These are phyloP conservation scores for Brasilioporus rufonigricans DNA, from an alignment of 768 basidiomycete genomes.

Conservation along the genomic window DNA sequence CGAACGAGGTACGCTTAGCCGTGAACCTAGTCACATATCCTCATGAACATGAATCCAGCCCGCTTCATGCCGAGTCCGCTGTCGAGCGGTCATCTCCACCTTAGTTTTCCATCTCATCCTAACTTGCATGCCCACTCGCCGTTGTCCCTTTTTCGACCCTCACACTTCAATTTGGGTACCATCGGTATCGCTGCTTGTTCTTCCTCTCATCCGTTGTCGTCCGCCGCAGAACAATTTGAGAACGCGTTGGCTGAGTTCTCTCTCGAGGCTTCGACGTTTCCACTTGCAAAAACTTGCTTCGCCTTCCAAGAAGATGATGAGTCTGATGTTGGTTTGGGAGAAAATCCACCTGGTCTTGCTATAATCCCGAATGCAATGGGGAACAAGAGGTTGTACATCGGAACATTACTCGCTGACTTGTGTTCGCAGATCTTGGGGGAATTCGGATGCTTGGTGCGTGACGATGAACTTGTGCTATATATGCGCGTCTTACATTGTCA, in stretches of 20 bases:
- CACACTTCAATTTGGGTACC: slow-evolving; percentile 82
- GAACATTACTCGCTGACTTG: slow-evolving; percentile 83
- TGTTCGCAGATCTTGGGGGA: slow-evolving; percentile 85
- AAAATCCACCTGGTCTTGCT: slow-evolving; percentile 60
- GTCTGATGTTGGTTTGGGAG: slow-evolving; percentile 53
- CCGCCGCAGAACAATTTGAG: slow-evolving; percentile 66
- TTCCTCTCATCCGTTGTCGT: slow-evolving; percentile 48
- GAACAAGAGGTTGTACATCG: slow-evolving; percentile 84
- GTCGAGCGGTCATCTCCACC: slow-evolving; percentile 77
- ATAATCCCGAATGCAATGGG: slow-evolving; percentile 84
- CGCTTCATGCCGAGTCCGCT: slow-evolving; percentile 80
- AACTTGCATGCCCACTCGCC: slow-evolving; percentile 64
- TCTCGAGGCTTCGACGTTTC: slow-evolving; percentile 64
- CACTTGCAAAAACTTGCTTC: slow-evolving; percentile 79
- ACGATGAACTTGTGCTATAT: background rate
- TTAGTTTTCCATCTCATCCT: slow-evolving; percentile 76
- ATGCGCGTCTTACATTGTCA: slow-evolving; percentile 32
- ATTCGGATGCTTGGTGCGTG: slow-evolving; percentile 80
- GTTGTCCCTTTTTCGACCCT: slow-evolving; percentile 72
- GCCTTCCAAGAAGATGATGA: slow-evolving; percentile 72
- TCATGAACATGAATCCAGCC: slow-evolving; percentile 39
- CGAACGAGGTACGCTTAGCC: slow-evolving; percentile 56
- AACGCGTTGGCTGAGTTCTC: slow-evolving; percentile 62
- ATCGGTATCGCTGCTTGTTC: slow-evolving; percentile 82
- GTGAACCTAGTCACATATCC: background rate